Evolutionary conservation across 371 early-diverging fungal genomes (phyloP).

Genomic region (Nosema muscidifuracis): DNA sequence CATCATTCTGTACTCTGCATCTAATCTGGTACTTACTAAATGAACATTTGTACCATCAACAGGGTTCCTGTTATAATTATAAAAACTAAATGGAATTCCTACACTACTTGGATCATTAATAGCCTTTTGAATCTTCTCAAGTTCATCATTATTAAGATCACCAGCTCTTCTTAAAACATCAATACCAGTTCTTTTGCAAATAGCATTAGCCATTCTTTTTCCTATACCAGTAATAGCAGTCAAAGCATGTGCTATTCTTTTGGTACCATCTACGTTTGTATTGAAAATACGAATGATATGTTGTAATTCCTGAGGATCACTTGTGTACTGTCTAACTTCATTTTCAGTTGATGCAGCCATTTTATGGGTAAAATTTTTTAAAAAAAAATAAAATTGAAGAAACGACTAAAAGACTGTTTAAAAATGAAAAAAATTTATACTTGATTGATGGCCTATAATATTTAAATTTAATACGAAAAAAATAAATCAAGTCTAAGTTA

Average conservation of each 20-base stretch:
- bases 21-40: conserved; percentile 81
- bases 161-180: conserved; percentile 89
- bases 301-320: conserved; percentile 67
- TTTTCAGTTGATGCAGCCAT: background rate
- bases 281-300: conserved; percentile 97
- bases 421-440: background rate
- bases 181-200: conserved; percentile 92
- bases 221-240: conserved; percentile 95
- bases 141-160: conserved; percentile 82
- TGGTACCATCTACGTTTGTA: conserved; percentile 96
- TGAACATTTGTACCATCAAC: conserved; percentile 82
- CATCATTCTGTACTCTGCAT: conserved; percentile 60
- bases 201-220: conserved; percentile 87
- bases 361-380: conserved; percentile 26
- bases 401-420: background rate
- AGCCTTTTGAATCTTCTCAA: conserved; percentile 76
- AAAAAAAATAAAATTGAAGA: no score
- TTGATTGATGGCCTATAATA: no score
- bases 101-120: conserved; percentile 80
- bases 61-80: conserved; percentile 92
- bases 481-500: no score
- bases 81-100: conserved; percentile 94
- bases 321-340: background rate
- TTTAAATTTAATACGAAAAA: no score
- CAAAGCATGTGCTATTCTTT: conserved; percentile 84